Evolutionary conservation across 140 eudicot species (phyloP).

Genomic region (Erigeron philadelphicus): DNA sequence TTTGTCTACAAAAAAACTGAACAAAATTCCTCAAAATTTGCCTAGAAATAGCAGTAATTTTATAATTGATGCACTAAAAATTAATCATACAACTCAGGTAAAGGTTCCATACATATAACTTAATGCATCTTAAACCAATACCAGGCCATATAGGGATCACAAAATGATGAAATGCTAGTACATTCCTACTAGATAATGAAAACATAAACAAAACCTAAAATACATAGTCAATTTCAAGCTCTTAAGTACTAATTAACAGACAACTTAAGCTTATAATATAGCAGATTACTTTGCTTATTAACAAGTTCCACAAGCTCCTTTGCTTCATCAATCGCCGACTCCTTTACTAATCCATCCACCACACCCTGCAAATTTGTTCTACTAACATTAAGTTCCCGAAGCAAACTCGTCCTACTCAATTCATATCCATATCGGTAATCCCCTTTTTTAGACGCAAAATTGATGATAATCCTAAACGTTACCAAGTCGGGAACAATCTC

Average conservation of each 20-base stretch:
- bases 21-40: neutral
- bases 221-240: neutral
- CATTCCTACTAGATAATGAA: neutral
- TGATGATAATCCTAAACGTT: constrained; percentile 32
- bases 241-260: neutral
- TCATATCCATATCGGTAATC: constrained; percentile 44
- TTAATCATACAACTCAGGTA: neutral
- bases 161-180: neutral
- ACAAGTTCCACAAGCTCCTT: constrained; percentile 47
- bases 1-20: neutral
- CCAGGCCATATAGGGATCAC: too few species aligned
- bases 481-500: constrained; percentile 34
- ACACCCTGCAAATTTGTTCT: constrained; percentile 34
- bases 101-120: neutral
- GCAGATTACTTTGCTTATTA: constrained; percentile 24
- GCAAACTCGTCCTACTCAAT: constrained; percentile 36
- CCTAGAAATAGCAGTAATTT: neutral
- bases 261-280: constrained; percentile 31
- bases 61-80: neutral
- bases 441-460: constrained; percentile 34
- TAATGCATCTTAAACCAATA: too few species aligned
- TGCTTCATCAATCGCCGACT: constrained; percentile 39
- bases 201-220: neutral
- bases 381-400: constrained; percentile 16
- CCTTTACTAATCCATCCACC: constrained; percentile 36